Percentiles rank a stretch among this genome's conserved stretches.
Evolutionary conservation across 2,329 filamentous ascomycete genomes (phyloP).

Genomic region (Ophiosphaerella korrae): DNA sequence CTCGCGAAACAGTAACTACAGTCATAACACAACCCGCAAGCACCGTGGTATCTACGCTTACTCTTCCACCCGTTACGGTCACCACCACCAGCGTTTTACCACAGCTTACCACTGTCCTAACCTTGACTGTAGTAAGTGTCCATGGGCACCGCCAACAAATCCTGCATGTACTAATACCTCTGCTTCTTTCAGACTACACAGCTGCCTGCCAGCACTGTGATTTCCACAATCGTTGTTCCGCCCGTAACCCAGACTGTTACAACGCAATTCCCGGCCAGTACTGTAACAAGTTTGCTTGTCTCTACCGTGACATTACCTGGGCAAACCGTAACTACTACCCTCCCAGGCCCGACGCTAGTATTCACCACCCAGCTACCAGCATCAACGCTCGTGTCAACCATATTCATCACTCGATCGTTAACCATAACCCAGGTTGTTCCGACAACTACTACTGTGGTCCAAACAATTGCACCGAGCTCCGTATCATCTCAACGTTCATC

Average conservation of each 20-base stretch:
- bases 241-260: slow-evolving; percentile 27
- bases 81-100: slow-evolving; percentile 8
- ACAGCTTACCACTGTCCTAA: slow-evolving; percentile 8
- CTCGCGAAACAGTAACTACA: slow-evolving; percentile 7
- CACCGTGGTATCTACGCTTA: background rate
- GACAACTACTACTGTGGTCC: slow-evolving; percentile 29
- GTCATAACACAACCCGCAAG: slow-evolving; percentile 1
- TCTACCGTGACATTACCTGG: slow-evolving; percentile 24
- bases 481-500: slow-evolving; percentile 20
- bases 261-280: slow-evolving; percentile 23
- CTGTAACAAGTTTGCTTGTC: slow-evolving; percentile 24
- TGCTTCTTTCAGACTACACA: slow-evolving; percentile 6
- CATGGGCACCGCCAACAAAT: background rate
- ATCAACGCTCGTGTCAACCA: slow-evolving; percentile 25
- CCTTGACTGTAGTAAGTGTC: slow-evolving; percentile 9
- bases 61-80: background rate
- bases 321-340: slow-evolving; percentile 9
- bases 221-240: slow-evolving; percentile 27
- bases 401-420: slow-evolving; percentile 20
- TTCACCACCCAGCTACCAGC: slow-evolving; percentile 34
- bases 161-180: slow-evolving; percentile 2
- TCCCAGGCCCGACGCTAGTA: slow-evolving; percentile 12
- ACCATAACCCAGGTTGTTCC: slow-evolving; percentile 23
- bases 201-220: slow-evolving; percentile 27
- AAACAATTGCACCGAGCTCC: slow-evolving; percentile 24